A percentile compares a stretch with the other conserved stretches of the same genome.
These are phyloP conservation scores for Cymbopogon citratus DNA, from an alignment of 176 grass and related monocot species.

Conservation along the genomic window DNA sequence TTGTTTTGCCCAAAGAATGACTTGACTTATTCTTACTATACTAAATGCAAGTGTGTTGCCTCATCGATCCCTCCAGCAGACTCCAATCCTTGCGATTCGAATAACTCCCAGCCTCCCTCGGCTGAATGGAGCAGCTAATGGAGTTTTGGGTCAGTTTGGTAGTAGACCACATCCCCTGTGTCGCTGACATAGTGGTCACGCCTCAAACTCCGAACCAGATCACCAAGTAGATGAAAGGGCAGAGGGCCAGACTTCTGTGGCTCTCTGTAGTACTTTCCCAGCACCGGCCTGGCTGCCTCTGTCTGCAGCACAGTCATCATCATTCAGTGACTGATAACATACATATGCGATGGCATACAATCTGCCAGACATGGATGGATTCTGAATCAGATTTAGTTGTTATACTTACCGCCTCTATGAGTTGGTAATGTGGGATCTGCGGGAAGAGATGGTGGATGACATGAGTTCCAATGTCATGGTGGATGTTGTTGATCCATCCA, in stretches of 20 bases:
- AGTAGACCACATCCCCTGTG: conserved; percentile 66
- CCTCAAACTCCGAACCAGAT: conserved; percentile 53
- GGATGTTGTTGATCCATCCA: conserved; percentile 85
- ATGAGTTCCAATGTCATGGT: conserved; percentile 96
- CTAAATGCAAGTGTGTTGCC: not conserved
- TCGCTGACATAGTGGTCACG: conserved; percentile 73
- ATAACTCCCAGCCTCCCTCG: not conserved
- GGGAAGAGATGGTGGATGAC: conserved; percentile 95
- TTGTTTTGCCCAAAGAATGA: not conserved
- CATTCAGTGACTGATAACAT: not conserved
- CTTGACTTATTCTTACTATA: not conserved
- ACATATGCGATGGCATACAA: not conserved
- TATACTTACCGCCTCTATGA: conserved; percentile 70
- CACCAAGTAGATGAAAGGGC: conserved; percentile 61
- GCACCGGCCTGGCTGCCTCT: conserved; percentile 74
- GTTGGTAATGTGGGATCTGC: conserved; percentile 89
- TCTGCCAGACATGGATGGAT: not conserved
- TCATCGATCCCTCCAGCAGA: not conserved
- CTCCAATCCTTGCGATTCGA: not conserved
- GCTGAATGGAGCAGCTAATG: not conserved
- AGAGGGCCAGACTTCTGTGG: conserved; percentile 75
- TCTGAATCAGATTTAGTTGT: not conserved
- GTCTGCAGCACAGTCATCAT: conserved; percentile 43
- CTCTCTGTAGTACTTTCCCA: conserved; percentile 89
- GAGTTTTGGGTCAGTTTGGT: conserved; percentile 65